Conservation (phyloP, 306 rosid genomes). For the Alnus glutinosa region DNA sequence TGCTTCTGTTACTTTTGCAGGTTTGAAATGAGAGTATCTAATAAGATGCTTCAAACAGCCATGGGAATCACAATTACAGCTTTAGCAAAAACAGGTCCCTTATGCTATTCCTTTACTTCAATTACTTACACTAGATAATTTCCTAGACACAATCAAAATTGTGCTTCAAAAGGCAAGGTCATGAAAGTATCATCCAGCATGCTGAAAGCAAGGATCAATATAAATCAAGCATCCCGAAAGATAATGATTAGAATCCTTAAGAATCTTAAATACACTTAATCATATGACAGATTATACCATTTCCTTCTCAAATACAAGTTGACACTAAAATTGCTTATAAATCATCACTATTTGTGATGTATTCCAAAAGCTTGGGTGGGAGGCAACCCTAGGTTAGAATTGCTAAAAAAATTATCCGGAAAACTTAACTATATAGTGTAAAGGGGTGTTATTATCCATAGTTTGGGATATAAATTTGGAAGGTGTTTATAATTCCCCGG, state of each 20-base stretch:
- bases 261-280: not conserved
- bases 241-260: not conserved
- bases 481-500: not conserved
- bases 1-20: too few relatives aligned
- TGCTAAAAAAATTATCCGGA: not conserved
- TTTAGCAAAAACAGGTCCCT: not conserved
- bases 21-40: too few relatives aligned
- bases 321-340: not conserved
- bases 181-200: not conserved
- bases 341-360: not conserved
- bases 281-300: not conserved
- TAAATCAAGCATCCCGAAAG: not conserved
- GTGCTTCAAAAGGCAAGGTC: slow-evolving; percentile 1
- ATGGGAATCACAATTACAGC: too few relatives aligned
- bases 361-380: not conserved
- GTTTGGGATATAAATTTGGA: not conserved
- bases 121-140: not conserved
- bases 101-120: not conserved
- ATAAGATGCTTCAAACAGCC: too few relatives aligned
- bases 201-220: not conserved
- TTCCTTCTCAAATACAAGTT: not conserved
- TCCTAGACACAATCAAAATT: not conserved
- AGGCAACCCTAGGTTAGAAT: not conserved
- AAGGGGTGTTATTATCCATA: not conserved
- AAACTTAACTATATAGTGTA: not conserved